Conservation (phyloP, 1,284 basidiomycete genomes). For the Phylloporus sp. region DNA sequence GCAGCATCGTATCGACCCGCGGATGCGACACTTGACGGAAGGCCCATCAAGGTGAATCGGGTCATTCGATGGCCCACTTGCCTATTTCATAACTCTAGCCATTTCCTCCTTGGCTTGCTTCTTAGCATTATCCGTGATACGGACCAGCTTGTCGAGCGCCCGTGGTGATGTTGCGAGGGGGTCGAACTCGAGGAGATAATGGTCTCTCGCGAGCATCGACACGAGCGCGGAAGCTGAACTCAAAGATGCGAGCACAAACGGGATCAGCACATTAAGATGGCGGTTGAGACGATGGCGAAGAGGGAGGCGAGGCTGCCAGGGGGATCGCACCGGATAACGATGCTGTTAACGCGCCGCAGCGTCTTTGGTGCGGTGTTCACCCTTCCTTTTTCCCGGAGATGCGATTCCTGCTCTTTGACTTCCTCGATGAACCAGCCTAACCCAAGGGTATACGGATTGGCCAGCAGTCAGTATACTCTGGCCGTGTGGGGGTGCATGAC, state of each 20-base stretch:
- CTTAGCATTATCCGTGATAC: slow-evolving; percentile 79
- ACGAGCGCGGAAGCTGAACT: slow-evolving; percentile 51
- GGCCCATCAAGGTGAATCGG: not conserved
- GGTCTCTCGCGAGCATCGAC: slow-evolving; percentile 73
- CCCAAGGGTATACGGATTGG: slow-evolving; percentile 70
- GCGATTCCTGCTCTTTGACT: slow-evolving; percentile 26
- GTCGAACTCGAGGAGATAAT: slow-evolving; percentile 79
- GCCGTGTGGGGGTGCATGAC: slow-evolving; percentile 63
- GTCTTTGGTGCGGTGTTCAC: no score
- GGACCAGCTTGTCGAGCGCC: slow-evolving; percentile 70
- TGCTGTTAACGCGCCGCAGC: no score
- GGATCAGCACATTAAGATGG: slow-evolving; percentile 8
- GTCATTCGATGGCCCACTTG: slow-evolving; percentile 60
- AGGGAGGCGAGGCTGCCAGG: slow-evolving; percentile 43
- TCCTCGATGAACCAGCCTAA: slow-evolving; percentile 55
- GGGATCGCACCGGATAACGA: slow-evolving; percentile 63
- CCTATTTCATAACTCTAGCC: no score
- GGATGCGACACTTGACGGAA: not conserved
- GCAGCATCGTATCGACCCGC: no score
- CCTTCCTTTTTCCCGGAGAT: slow-evolving; percentile 25
- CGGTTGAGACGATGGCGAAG: slow-evolving; percentile 20
- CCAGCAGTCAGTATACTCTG: slow-evolving; percentile 79
- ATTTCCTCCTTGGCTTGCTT: slow-evolving; percentile 78
- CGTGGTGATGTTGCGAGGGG: slow-evolving; percentile 71
- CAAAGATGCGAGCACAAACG: slow-evolving; percentile 16